Base-by-base conservation (phyloP, 768 basidiomycete species). In the Crepidotus variabilis region DNA sequence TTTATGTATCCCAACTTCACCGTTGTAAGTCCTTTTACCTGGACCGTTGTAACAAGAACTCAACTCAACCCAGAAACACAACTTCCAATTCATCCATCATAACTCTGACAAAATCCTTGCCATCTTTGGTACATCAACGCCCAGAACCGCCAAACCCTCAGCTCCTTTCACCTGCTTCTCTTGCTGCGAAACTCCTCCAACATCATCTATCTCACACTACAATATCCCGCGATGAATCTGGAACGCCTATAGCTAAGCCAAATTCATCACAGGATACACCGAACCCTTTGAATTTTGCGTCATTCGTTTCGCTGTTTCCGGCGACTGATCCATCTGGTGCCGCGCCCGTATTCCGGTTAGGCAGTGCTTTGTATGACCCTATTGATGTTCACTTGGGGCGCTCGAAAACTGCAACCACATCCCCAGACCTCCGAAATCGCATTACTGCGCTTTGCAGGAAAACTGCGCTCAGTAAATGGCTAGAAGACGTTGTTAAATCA, bases 321-420 rank as follows among this genome's bases (percentile, higher is more conserved):
- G 70, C 83, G 5, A 83, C 84, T 21, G 90, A 96, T 62, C 75
- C 76, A 6, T 83, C 88, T 0, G 82, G 82, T 60, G 88, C 93
- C 63, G 90, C 93, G 0, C 79, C 79, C 7, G 69, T 98, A 35
- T 98, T 94, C 76, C 86, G 89, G n/a, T 84, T 98, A 0, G 94
- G 92, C 2, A 81, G 81, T 18, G 91, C 92, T 0, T 76, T 99
- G 0, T 99, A 98, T 65, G 97, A 98, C 70, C 80, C 82, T 18
- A 80, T 96, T 49, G 81, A 89, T 59, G 80, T 91, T 28, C 75
- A 75, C 14, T 73, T 95, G 0, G 78, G 71, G 14, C 20, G 72
- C 72, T 57, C 64, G 55, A 59, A 65, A 51, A 36, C 62, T 39
- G 65, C 66, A 20, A 71, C 77, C 6, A 77, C 85, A 43, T 78